A percentile compares a stretch with the other conserved stretches of the same genome.
Conservation (phyloP, 345 rosid genomes). For the Salix udensis region DNA sequence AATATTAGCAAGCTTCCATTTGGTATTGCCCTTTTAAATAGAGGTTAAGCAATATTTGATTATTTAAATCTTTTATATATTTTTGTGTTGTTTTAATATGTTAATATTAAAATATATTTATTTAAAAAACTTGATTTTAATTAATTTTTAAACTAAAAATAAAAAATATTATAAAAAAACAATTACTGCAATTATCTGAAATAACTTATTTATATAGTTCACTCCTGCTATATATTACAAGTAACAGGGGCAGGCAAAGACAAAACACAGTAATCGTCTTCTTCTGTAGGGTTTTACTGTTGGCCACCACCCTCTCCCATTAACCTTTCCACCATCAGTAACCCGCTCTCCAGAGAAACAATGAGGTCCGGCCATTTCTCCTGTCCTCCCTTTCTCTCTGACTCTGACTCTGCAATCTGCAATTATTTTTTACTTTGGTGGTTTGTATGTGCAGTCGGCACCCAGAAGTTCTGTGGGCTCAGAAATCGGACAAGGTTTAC, state of each 20-base stretch:
- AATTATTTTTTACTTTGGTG: neutral
- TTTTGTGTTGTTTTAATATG: too few relatives aligned
- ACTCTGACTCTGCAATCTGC: neutral
- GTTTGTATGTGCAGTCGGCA: slow-evolving; percentile 47
- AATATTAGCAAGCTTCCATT: too few relatives aligned
- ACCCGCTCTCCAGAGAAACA: neutral
- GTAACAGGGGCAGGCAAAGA: neutral
- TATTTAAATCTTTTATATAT: too few relatives aligned
- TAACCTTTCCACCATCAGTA: neutral
- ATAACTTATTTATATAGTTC: too few relatives aligned
- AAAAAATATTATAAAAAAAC: too few relatives aligned
- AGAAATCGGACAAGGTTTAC: slow-evolving; percentile 78
- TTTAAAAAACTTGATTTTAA: too few relatives aligned
- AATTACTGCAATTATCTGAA: too few relatives aligned
- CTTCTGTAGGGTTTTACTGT: neutral
- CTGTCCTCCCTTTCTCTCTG: neutral
- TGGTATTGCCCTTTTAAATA: too few relatives aligned
- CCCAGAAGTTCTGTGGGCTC: slow-evolving; percentile 98
- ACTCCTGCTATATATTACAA: too few relatives aligned
- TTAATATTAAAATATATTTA: too few relatives aligned
- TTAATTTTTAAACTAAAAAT: too few relatives aligned
- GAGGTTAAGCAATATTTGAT: too few relatives aligned
- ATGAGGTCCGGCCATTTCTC: neutral
- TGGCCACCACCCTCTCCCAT: neutral
- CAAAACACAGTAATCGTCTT: neutral